phyloP scores from a whole-genome alignment of 2,329 filamentous ascomycete genomes.

The Aspergillus latus region DNA sequence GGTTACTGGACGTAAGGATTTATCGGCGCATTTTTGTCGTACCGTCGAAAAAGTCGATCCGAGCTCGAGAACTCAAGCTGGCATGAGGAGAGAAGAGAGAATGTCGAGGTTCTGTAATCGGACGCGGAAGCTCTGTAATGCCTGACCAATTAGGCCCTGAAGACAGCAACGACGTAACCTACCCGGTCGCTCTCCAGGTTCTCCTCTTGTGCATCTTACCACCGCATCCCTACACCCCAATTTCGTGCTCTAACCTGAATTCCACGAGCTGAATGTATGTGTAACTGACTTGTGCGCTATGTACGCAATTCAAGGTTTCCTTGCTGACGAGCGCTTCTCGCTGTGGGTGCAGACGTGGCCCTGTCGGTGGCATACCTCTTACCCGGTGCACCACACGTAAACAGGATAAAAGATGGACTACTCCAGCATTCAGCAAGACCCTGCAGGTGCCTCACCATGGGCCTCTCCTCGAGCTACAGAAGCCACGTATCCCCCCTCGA shows the following conservation, averaged over 20 bases:
- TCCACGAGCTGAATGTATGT: constrained; percentile 22
- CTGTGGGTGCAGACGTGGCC: constrained; percentile 23
- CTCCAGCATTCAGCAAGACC: constrained; percentile 57
- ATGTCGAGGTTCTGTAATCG: constrained; percentile 8
- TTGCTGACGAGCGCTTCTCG: constrained; percentile 17
- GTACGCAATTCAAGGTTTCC: background rate
- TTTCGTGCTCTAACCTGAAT: constrained; percentile 6
- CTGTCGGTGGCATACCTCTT: constrained; percentile 17
- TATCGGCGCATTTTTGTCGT: constrained; percentile 1
- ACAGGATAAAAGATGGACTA: constrained; percentile 60
- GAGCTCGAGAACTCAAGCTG: background rate
- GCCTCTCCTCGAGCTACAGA: constrained; percentile 56
- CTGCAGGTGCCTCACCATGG: constrained; percentile 63
- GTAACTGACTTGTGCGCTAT: background rate
- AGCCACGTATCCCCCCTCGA: constrained; percentile 37
- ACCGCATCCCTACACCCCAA: constrained; percentile 1
- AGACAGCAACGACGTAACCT: constrained; percentile 25
- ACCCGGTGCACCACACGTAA: constrained; percentile 18
- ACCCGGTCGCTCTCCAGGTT: constrained; percentile 10
- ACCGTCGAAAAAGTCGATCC: background rate
- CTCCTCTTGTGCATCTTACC: constrained; percentile 8
- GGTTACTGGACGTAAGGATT: background rate
- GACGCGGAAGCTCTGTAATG: constrained; percentile 14
- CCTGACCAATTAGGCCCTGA: constrained; percentile 23
- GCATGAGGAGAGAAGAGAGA: constrained; percentile 10